Evolutionary conservation across 176 grass and related monocot species (phyloP), one percentile per base, ranked within the genome.

Genomic region (Lolium rigidum): DNA sequence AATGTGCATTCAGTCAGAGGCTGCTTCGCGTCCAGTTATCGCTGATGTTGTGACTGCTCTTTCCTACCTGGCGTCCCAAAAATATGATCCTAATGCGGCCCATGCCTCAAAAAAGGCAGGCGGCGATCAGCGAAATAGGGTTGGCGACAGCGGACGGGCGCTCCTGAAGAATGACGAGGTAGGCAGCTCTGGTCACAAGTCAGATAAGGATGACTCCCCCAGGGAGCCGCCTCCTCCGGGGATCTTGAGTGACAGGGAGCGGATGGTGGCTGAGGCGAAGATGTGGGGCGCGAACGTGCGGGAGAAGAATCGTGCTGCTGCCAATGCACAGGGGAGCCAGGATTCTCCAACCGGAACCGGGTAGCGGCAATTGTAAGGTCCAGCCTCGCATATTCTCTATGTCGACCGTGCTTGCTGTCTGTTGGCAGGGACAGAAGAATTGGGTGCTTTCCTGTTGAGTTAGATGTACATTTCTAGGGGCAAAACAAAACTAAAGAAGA

Each of bases 201-300:
- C 87, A 0, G 86, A 92, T 9, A 61, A 38, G 81, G 85, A 85
- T 0, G 88, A 89, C 68, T 92, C 90, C 10, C 90, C 91, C 3
- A 87, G 81, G 15, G 90, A 92, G 41, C 35, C 77, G 35, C 73
- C 80, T 39, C 71, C 7, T 0, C 48, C 72, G 1, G 80, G 75
- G 7, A 77, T 79, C 22, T n/a, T 79, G 15, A 93, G 89, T 58
- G 90, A 99, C 66, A 86, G 97, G 87, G 97, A 99, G 85, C 84
- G 86, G 60, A 90, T 92, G 78, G 94, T 99, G 79, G 97, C 97
- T 1, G 97, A 99, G 87, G 97, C 97, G 24, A 99, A 90, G 81
- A 90, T 92, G 88, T 99, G 97, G 97, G 97, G 97, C 0, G 87
- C 95, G 77, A 99, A 96, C 81, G 91, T 89, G 92, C 83, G 97